phyloP scores from a whole-genome alignment of 495 filamentous ascomycete species.

The Annulohypoxylon bovei region DNA sequence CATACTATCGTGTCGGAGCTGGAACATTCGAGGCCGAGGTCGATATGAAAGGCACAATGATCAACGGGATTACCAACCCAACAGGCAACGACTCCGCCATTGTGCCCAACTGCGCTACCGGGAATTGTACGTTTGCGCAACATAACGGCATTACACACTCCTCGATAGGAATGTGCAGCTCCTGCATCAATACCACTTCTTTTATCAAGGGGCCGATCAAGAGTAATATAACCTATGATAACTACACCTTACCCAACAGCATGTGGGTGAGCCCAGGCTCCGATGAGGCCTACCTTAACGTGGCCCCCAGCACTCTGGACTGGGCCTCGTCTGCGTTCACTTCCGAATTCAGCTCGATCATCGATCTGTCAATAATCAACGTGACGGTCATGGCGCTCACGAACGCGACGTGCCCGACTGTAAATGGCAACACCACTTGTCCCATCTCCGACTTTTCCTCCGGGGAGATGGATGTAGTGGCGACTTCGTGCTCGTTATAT shows the following conservation, averaged over 20 bases:
- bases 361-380: not conserved
- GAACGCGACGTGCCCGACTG: slow-evolving; percentile 1
- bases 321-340: slow-evolving; percentile 8
- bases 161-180: slow-evolving; percentile 19
- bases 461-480: slow-evolving; percentile 4
- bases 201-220: not conserved
- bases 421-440: not conserved
- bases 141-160: slow-evolving; percentile 25
- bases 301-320: not conserved
- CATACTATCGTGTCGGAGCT: not conserved
- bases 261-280: slow-evolving; percentile 10
- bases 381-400: slow-evolving; percentile 18
- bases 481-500: slow-evolving; percentile 25
- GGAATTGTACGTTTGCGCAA: slow-evolving; percentile 21
- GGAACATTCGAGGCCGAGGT: slow-evolving; percentile 4
- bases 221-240: not conserved
- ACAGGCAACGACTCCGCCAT: slow-evolving; percentile 10
- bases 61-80: slow-evolving; percentile 23
- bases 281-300: slow-evolving; percentile 3
- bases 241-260: slow-evolving; percentile 16
- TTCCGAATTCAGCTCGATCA: slow-evolving; percentile 1
- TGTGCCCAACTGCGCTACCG: slow-evolving; percentile 15
- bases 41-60: slow-evolving; percentile 30
- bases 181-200: slow-evolving; percentile 23
- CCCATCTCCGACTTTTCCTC: not conserved